Conservation (phyloP, 1,139 yeast species). For the Hansenula lynferdii region DNA sequence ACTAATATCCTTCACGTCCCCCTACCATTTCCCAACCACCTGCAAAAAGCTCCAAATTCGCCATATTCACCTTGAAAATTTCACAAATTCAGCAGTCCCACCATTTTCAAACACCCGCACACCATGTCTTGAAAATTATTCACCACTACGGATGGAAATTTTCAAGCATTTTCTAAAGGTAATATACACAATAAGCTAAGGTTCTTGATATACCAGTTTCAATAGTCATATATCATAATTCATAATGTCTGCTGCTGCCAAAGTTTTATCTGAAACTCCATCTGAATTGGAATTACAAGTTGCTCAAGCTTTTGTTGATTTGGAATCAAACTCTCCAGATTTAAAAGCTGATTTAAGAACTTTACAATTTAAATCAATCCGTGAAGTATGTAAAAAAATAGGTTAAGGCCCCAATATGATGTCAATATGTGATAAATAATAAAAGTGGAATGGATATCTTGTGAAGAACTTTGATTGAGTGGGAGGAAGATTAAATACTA, state of each 20-base stretch:
- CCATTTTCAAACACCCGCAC: too few species aligned
- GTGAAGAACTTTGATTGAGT: not conserved
- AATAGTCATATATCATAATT: slow-evolving; percentile 5
- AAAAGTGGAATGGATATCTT: not conserved
- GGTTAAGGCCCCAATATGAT: not conserved
- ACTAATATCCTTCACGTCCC: not conserved
- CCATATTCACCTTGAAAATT: too few species aligned
- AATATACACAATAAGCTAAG: too few species aligned
- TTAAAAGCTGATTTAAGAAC: slow-evolving; percentile 98
- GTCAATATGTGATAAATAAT: not conserved
- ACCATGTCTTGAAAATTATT: too few species aligned
- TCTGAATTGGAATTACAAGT: slow-evolving; percentile 99
- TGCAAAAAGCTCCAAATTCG: too few species aligned
- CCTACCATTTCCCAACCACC: not conserved
- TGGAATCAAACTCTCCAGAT: slow-evolving; percentile 91
- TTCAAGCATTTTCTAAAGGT: too few species aligned
- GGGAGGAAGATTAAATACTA: not conserved
- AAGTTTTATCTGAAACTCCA: slow-evolving; percentile 90
- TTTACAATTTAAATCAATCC: slow-evolving; percentile 97
- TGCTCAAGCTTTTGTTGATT: slow-evolving; percentile 98
- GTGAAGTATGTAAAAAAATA: slow-evolving; percentile 52
- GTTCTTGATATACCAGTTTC: too few species aligned
- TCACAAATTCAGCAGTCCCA: too few species aligned
- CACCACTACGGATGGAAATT: too few species aligned
- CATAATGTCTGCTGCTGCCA: slow-evolving; percentile 92